phyloP scores from a whole-genome alignment of 164 flowering plant genomes.

The Litsea cubeba region DNA sequence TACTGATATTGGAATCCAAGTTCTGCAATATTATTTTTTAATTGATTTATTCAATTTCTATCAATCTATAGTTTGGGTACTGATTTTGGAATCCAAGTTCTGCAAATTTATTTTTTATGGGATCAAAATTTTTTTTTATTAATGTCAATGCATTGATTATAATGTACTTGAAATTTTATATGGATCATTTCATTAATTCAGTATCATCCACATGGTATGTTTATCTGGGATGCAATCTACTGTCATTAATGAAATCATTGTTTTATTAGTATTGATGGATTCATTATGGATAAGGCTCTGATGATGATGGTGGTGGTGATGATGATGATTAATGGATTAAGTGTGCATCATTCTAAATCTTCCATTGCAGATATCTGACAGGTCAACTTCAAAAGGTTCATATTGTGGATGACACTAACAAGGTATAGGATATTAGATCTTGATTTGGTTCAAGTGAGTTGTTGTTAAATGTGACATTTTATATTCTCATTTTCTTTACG shows the following conservation, averaged over 20 bases:
- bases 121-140: not conserved
- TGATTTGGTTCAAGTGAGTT: not conserved
- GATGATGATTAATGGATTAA: not conserved
- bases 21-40: no score
- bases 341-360: not conserved
- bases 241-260: no score
- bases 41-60: not conserved
- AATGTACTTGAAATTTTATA: not conserved
- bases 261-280: no score
- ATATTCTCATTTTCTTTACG: not conserved
- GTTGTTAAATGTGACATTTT: not conserved
- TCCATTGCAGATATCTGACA: slow-evolving; percentile 59
- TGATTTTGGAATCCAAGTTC: not conserved
- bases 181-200: not conserved
- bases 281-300: no score
- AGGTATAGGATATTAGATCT: slow-evolving; percentile 40
- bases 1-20: not conserved
- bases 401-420: slow-evolving; percentile 79
- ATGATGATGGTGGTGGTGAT: no score
- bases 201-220: not conserved
- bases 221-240: not conserved
- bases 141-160: no score
- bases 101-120: not conserved
- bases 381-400: slow-evolving; percentile 77
- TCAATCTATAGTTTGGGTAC: not conserved